These are phyloP conservation scores for Boletus speciosus DNA, from an alignment of 768 basidiomycete genomes.

Conservation along the genomic window DNA sequence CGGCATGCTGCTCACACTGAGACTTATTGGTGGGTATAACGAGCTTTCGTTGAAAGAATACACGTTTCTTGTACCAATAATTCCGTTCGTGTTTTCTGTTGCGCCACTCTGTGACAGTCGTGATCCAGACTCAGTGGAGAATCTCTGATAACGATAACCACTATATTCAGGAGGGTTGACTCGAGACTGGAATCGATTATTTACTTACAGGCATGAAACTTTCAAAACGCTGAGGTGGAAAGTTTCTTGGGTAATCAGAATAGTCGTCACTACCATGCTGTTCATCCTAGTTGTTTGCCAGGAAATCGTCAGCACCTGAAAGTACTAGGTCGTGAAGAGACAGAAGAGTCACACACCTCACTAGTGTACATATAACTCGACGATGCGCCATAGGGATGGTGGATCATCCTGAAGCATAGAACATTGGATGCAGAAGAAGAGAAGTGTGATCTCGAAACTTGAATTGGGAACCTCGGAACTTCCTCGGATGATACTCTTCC, in stretches of 20 bases:
- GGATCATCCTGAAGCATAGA: conserved; percentile 25
- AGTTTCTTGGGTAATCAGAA: background rate
- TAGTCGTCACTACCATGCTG: background rate
- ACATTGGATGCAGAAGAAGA: conserved; percentile 15
- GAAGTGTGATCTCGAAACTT: background rate
- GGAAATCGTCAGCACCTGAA: background rate
- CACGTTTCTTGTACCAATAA: background rate
- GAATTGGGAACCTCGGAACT: background rate
- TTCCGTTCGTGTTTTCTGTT: conserved; percentile 7
- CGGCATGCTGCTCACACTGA: conserved; percentile 13
- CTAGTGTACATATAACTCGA: conserved; percentile 26
- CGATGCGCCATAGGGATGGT: conserved; percentile 29
- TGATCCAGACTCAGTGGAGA: conserved; percentile 26
- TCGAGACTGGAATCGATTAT: background rate
- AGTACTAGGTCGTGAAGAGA: background rate
- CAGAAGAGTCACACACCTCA: conserved; percentile 14
- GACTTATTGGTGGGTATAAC: background rate
- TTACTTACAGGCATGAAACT: conserved; percentile 28
- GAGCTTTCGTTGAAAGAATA: conserved; percentile 9
- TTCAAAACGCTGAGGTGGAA: conserved; percentile 19
- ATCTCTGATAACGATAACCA: conserved; percentile 15
- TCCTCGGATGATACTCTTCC: background rate
- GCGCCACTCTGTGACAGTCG: conserved; percentile 7
- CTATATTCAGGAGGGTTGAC: background rate
- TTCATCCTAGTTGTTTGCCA: conserved; percentile 10